Percentiles rank a stretch among this genome's conserved stretches.
These are phyloP conservation scores for Monosporascus sp. DNA, from an alignment of 2,329 filamentous ascomycete species.

Conservation along the genomic window DNA sequence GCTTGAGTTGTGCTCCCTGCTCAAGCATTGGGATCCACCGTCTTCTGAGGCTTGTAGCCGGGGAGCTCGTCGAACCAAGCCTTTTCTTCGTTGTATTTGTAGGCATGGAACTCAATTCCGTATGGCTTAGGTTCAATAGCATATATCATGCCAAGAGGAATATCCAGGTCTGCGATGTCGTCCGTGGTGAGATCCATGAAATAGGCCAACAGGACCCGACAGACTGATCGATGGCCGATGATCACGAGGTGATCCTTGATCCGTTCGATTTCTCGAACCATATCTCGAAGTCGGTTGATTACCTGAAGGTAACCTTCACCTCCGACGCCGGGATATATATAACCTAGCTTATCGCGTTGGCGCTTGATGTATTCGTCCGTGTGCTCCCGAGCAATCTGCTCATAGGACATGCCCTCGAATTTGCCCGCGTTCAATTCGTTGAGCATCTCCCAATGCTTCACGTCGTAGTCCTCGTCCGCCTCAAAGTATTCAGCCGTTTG, in stretches of 20 bases:
- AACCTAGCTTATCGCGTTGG: conserved; percentile 81
- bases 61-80: conserved; percentile 82
- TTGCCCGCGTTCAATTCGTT: conserved; percentile 91
- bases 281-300: conserved; percentile 88
- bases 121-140: conserved; percentile 97
- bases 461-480: conserved; percentile 85
- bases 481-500: conserved; percentile 88
- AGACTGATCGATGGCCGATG: conserved; percentile 87
- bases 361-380: conserved; percentile 79
- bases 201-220: conserved; percentile 88
- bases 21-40: conserved; percentile 36
- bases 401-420: conserved; percentile 94
- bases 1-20: not conserved
- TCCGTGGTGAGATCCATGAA: conserved; percentile 89
- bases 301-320: conserved; percentile 96
- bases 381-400: conserved; percentile 75
- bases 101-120: conserved; percentile 94
- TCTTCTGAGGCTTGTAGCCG: conserved; percentile 71
- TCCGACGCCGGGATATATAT: conserved; percentile 92
- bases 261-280: conserved; percentile 94
- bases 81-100: conserved; percentile 73
- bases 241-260: conserved; percentile 94
- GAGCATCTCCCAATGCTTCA: conserved; percentile 97
- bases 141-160: conserved; percentile 89
- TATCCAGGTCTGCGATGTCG: conserved; percentile 89